A percentile compares a stretch with the other conserved stretches of the same genome.
Conservation (phyloP, 805 yeast genomes). For the Candida vartiovaarae region DNA sequence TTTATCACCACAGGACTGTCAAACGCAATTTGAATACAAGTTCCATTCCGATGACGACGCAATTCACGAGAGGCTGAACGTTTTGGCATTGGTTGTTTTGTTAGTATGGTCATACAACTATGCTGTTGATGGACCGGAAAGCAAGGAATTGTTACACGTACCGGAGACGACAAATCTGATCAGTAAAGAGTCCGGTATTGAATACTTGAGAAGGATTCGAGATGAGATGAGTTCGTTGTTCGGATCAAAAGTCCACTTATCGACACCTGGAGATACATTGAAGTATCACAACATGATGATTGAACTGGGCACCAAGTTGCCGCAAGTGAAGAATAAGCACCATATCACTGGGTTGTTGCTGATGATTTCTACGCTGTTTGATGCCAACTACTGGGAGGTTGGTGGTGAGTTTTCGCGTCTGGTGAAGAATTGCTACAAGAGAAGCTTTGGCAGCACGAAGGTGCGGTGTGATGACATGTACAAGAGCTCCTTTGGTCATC, state of each 20-base stretch:
- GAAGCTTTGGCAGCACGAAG: slow-evolving; percentile 44
- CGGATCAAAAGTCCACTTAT: slow-evolving; percentile 24
- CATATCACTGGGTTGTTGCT: slow-evolving; percentile 50
- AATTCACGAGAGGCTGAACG: slow-evolving; percentile 32
- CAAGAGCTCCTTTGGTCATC: slow-evolving; percentile 23
- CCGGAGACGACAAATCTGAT: slow-evolving; percentile 14
- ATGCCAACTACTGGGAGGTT: slow-evolving; percentile 44
- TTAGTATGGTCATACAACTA: slow-evolving; percentile 48
- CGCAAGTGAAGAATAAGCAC: slow-evolving; percentile 35
- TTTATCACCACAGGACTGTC: slow-evolving; percentile 42
- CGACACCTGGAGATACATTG: slow-evolving; percentile 28
- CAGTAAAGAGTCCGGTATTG: slow-evolving; percentile 42
- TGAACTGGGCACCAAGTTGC: slow-evolving; percentile 34
- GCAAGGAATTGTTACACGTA: slow-evolving; percentile 19
- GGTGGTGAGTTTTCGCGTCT: slow-evolving; percentile 50
- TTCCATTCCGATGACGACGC: slow-evolving; percentile 50
- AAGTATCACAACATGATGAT: slow-evolving; percentile 36
- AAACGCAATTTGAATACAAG: slow-evolving; percentile 31
- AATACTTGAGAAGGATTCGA: slow-evolving; percentile 43
- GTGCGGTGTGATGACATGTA: slow-evolving; percentile 49
- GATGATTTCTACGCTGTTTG: slow-evolving; percentile 34
- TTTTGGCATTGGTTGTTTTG: slow-evolving; percentile 25
- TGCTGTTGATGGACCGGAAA: slow-evolving; percentile 41
- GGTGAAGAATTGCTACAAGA: slow-evolving; percentile 44
- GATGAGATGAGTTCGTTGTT: slow-evolving; percentile 30